Conservation (phyloP, 805 yeast genomes). For the Candida nanaspora region DNA sequence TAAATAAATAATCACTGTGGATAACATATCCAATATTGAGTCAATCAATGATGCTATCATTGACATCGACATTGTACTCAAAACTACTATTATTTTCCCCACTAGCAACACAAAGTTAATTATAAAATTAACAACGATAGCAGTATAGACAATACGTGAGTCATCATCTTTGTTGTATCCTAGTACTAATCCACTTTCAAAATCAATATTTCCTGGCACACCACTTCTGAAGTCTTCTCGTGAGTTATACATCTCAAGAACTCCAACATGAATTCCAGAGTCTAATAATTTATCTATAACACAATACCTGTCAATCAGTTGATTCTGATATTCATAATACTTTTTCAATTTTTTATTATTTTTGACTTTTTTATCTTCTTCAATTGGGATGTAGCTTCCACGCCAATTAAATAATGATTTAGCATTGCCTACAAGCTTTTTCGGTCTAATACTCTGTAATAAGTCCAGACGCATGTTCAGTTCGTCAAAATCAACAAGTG, state of each 20-base stretch:
- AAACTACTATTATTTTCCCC: slow-evolving; percentile 54
- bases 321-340: slow-evolving; percentile 56
- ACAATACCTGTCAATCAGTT: slow-evolving; percentile 43
- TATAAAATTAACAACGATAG: slow-evolving; percentile 57
- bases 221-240: slow-evolving; percentile 6
- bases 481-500: slow-evolving; percentile 11
- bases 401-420: slow-evolving; percentile 36
- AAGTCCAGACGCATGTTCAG: slow-evolving; percentile 18
- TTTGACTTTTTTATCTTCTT: slow-evolving; percentile 15
- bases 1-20: slow-evolving; percentile 64
- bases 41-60: slow-evolving; percentile 75
- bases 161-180: slow-evolving; percentile 37
- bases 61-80: slow-evolving; percentile 66
- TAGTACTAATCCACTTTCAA: slow-evolving; percentile 49
- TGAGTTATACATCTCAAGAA: slow-evolving; percentile 54
- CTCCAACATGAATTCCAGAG: slow-evolving; percentile 58
- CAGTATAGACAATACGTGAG: slow-evolving; percentile 39
- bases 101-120: slow-evolving; percentile 51
- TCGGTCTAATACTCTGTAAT: slow-evolving; percentile 39
- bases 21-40: slow-evolving; percentile 64
- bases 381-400: slow-evolving; percentile 11
- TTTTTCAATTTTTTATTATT: slow-evolving; percentile 24
- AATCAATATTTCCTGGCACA: slow-evolving; percentile 55
- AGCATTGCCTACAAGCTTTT: slow-evolving; percentile 36
- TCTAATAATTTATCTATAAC: slow-evolving; percentile 63